A percentile compares a stretch with the other conserved stretches of the same genome.
Conservation (phyloP, 805 yeast genomes). For the Ogataea saltuana region DNA sequence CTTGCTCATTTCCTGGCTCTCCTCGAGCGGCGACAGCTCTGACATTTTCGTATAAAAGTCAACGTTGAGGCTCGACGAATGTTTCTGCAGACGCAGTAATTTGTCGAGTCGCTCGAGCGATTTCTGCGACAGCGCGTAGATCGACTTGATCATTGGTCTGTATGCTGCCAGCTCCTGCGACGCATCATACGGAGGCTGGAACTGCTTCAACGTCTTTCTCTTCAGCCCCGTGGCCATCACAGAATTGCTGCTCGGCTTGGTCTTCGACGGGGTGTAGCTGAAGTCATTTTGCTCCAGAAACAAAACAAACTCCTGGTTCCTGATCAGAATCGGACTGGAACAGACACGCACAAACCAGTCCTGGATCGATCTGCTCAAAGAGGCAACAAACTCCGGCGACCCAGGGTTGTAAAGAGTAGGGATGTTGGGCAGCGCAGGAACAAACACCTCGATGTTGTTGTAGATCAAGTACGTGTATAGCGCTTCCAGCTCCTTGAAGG, state of each 20-base stretch:
- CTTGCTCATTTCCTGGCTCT: conserved; percentile 66
- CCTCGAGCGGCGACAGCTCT: conserved; percentile 44
- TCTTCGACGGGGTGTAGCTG: conserved; percentile 40
- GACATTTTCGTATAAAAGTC: conserved; percentile 49
- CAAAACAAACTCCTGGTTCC: conserved; percentile 85
- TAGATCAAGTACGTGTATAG: conserved; percentile 76
- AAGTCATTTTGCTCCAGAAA: conserved; percentile 49
- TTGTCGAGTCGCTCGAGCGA: conserved; percentile 54
- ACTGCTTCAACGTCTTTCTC: conserved; percentile 87
- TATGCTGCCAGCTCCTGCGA: conserved; percentile 77
- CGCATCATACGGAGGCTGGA: conserved; percentile 90
- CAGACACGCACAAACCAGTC: conserved; percentile 82
- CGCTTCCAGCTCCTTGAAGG: conserved; percentile 73
- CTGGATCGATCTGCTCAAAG: conserved; percentile 63
- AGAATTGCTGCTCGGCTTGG: conserved; percentile 39
- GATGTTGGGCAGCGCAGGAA: conserved; percentile 81
- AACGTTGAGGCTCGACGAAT: conserved; percentile 41
- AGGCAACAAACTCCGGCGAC: conserved; percentile 73
- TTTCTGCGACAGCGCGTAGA: conserved; percentile 61
- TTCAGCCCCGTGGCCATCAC: conserved; percentile 80
- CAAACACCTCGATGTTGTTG: conserved; percentile 88
- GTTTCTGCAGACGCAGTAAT: conserved; percentile 58
- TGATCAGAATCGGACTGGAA: conserved; percentile 71
- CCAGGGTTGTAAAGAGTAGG: conserved; percentile 79
- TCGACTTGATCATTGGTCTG: conserved; percentile 80